Base-by-base conservation (phyloP, 371 early-diverging fungal species). In the Mucor velutinosus region DNA sequence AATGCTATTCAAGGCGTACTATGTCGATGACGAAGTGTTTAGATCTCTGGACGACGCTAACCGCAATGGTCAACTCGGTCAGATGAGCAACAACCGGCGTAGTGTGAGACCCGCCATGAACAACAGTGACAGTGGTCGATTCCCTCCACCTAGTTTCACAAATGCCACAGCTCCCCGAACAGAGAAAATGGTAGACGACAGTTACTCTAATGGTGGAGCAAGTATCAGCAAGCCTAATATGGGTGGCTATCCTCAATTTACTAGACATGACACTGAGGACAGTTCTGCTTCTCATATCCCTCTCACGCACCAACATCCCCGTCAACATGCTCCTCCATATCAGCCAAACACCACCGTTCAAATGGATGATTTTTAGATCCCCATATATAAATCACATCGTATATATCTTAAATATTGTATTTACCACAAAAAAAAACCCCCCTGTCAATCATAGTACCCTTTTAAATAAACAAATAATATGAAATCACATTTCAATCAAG, bases 1-100 rank as follows among this genome's bases (percentile, higher is more conserved):
- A 61, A 62, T 71, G 51, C 62, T 76, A 2, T 76, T 76, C 66
- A 76, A 76, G 66, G 76, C 76, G 10, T 76, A 76, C 25, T 76
- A 76, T 62, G 74, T 76, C 0, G 76, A 76, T 59, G 76, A 76
- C 43, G 76, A 76, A 63, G 76, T 76, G 6, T 83, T 83, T 69
- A 76, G 83, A 59, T 80, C 80, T 1, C 58, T 83, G n/a, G 83
- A 83, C 56, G 66, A 73, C 56, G 66, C 66, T 3, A 62, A 60
- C 19, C 8, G 47, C 0, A 41, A 17, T 4, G 45, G 33, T 23
- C 51, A 63, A 21, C 37, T 57, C 1, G 43, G 32, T 23, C 43
- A 19, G 7, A 64, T 57, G 29, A 14, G 32, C 8, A 25, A 32
- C 8, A 25, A 43, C 7, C 41, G 29, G 5, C 27, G 30, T 10